Base-by-base conservation (phyloP, 2,329 filamentous ascomycete species). In the Pseudocercospora ulei region DNA sequence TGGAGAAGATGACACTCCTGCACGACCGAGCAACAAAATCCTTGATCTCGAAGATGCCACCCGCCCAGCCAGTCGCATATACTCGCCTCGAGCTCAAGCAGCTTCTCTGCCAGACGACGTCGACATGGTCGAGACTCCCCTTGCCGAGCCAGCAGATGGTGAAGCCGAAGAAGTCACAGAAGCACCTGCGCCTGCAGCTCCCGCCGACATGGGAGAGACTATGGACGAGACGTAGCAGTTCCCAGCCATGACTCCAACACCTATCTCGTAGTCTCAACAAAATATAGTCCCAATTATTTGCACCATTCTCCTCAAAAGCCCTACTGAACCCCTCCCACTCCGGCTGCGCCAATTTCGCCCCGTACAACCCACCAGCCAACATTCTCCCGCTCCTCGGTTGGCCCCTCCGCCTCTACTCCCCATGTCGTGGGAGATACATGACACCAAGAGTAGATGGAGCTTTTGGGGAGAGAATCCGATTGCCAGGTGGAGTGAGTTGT, bases 41-140 rank as follows among this genome's bases (percentile, higher is more conserved):
- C 41, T 54, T 8, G 54, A 57, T 3, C 48, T 56, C 5, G 54
- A 53, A 16, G 52, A 53, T 26, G 48, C 43, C 5, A 53, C 43
- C 9, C 39, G 51, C 5, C 26, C 35, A 3, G 44, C 44, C 7
- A 55, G 50, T 43, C 43, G 49, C 12, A 42, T 48, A 5, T 48
- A 46, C 7, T 53, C 54, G 3, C 51, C 54, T 6, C 38, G 47
- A 3, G 39, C 43, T 8, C 44, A 49, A 25, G 31, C 46, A 31
- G 43, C 38, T n/a, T 38, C 48, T 17, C 39, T 44, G 33, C 35
- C 48, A 9, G 51, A 47, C 9, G 54, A 57, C 43, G 48, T 55
- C 4, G 54, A 56, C 9, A 56, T 56, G 53, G 47, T 28, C 7
- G 53, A 53, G 8, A 38, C 44, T 12, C 37, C 29, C 5, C 35